Evolutionary conservation across 1,284 basidiomycete species (phyloP).

Genomic region (Ceraceosorus guamensis): DNA sequence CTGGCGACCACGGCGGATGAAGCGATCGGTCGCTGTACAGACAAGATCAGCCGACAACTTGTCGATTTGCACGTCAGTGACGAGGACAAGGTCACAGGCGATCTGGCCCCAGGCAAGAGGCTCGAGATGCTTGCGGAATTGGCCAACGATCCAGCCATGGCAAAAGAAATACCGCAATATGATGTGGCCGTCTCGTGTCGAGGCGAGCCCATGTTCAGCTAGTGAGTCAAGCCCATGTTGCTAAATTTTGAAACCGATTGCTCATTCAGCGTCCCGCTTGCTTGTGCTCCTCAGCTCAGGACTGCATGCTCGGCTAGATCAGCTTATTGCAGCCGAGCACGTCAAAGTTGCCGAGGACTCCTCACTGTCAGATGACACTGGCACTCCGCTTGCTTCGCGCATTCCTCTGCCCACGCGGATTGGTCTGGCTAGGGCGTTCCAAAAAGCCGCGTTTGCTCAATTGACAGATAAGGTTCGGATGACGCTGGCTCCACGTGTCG

Average conservation of each 20-base stretch:
- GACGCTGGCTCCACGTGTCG: background rate
- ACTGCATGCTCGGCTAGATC: constrained; percentile 24
- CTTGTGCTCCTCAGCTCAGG: constrained; percentile 21
- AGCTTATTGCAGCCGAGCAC: constrained; percentile 12
- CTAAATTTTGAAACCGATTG: too few relatives aligned
- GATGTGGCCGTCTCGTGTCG: constrained; percentile 26
- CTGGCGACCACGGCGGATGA: constrained; percentile 40
- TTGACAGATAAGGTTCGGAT: constrained; percentile 34
- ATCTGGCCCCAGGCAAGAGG: constrained; percentile 14
- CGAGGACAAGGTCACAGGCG: constrained; percentile 41
- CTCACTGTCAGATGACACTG: too few relatives aligned
- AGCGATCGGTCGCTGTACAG: constrained; percentile 23
- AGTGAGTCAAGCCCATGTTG: constrained; percentile 11
- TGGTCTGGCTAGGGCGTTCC: constrained; percentile 28
- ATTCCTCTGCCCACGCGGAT: too few relatives aligned
- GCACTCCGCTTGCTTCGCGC: too few relatives aligned
- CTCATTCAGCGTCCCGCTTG: background rate
- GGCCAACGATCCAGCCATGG: background rate
- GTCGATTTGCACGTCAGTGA: constrained; percentile 14
- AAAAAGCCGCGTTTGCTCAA: constrained; percentile 35
- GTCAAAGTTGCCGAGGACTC: background rate
- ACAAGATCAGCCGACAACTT: too few relatives aligned
- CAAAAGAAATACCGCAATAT: background rate
- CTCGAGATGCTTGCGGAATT: constrained; percentile 25
- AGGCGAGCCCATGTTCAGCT: constrained; percentile 32